Conservation (phyloP, 805 yeast species). For the Metschnikowia vanudenii region DNA sequence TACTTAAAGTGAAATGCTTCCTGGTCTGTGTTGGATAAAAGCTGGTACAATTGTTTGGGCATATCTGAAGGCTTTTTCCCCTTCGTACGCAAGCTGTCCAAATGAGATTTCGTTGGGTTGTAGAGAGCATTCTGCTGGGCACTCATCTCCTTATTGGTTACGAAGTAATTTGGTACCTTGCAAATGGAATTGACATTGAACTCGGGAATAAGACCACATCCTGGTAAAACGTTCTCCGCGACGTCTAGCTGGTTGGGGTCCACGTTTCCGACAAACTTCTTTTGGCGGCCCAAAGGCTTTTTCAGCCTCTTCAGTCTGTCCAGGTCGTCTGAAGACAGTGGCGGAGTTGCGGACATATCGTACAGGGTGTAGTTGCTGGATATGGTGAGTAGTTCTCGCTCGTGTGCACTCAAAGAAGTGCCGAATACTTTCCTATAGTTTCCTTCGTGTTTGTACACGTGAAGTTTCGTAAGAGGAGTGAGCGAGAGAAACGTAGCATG, state of each 20-base stretch:
- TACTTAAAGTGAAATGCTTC: slow-evolving; percentile 38
- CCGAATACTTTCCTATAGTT: slow-evolving; percentile 19
- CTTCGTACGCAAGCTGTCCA: slow-evolving; percentile 14
- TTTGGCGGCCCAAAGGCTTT: slow-evolving; percentile 27
- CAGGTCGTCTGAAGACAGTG: slow-evolving; percentile 8
- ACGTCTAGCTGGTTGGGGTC: slow-evolving; percentile 43
- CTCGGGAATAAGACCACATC: slow-evolving; percentile 44
- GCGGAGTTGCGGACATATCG: slow-evolving; percentile 2
- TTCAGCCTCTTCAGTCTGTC: slow-evolving; percentile 9
- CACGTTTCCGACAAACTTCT: slow-evolving; percentile 30
- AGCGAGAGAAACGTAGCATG: slow-evolving; percentile 38
- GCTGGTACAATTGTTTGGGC: slow-evolving; percentile 36
- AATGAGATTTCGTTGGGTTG: slow-evolving; percentile 13
- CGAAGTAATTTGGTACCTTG: slow-evolving; percentile 43
- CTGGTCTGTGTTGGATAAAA: slow-evolving; percentile 35
- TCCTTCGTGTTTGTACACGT: slow-evolving; percentile 33
- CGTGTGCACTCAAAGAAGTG: slow-evolving; percentile 31
- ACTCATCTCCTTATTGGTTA: slow-evolving; percentile 28
- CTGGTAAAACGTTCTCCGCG: slow-evolving; percentile 40
- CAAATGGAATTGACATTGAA: slow-evolving; percentile 41
- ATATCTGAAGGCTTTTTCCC: slow-evolving; percentile 28
- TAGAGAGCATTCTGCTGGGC: slow-evolving; percentile 22
- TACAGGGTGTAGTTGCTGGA: slow-evolving; percentile 27
- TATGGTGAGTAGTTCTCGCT: slow-evolving; percentile 33
- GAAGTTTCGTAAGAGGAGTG: slow-evolving; percentile 34